phyloP scores from a whole-genome alignment of 306 rosid species.

The Glycine tomentella region DNA sequence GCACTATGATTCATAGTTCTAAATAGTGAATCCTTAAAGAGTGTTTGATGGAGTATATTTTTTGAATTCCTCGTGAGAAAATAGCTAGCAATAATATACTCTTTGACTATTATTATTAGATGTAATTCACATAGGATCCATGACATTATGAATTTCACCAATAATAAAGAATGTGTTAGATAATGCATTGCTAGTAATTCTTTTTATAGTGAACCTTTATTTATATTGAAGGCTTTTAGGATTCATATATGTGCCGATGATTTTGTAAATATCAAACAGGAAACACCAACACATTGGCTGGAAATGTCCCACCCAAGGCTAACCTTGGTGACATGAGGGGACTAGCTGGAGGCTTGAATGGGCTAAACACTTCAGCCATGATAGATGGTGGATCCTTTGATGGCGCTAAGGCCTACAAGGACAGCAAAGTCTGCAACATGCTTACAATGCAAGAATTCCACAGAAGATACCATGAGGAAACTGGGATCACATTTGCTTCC shows the following conservation, averaged over 20 bases:
- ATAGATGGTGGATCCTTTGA: slow-evolving; percentile 87
- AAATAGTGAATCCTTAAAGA: neutral
- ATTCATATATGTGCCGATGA: slow-evolving; percentile 26
- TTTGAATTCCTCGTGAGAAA: neutral
- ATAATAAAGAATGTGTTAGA: neutral
- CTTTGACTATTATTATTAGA: neutral
- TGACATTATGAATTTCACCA: neutral
- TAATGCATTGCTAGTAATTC: neutral
- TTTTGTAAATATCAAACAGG: slow-evolving; percentile 56
- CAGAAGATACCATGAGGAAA: slow-evolving; percentile 81
- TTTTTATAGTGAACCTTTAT: neutral
- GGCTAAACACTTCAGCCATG: slow-evolving; percentile 84
- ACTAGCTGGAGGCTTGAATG: slow-evolving; percentile 75
- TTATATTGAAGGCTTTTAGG: neutral
- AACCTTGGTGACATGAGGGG: slow-evolving; percentile 95
- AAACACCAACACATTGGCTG: slow-evolving; percentile 57
- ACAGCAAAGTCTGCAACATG: slow-evolving; percentile 97
- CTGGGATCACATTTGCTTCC: slow-evolving; percentile 87
- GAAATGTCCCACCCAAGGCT: slow-evolving; percentile 81
- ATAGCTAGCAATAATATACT: neutral
- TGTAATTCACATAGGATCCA: neutral
- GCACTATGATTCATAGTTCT: neutral
- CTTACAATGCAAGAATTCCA: slow-evolving; percentile 92
- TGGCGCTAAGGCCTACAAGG: slow-evolving; percentile 96
- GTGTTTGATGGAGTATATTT: neutral